Evolutionary conservation across 768 basidiomycete genomes (phyloP).

Genomic region (Mycena leptocephala): DNA sequence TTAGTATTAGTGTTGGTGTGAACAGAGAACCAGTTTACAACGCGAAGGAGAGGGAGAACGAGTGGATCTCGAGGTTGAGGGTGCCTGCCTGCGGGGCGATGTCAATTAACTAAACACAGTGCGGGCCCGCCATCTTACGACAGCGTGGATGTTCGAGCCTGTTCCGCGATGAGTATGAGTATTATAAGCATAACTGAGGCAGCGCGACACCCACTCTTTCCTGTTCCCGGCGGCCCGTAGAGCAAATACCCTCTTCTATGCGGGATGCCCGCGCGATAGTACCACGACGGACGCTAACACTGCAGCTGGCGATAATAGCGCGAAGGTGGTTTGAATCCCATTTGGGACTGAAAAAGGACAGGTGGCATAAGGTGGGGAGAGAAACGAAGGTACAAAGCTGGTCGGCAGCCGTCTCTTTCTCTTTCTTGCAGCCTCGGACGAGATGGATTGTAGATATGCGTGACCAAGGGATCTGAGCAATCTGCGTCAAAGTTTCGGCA

Average conservation of each 20-base stretch:
- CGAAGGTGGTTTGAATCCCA: too few relatives aligned
- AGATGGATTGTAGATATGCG: too few relatives aligned
- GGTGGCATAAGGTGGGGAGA: too few relatives aligned
- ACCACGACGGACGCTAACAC: too few relatives aligned
- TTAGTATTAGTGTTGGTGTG: neutral
- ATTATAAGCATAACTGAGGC: neutral
- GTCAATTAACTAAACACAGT: slow-evolving; percentile 48
- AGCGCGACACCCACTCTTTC: slow-evolving; percentile 61
- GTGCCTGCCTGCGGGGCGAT: slow-evolving; percentile 65
- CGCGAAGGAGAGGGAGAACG: slow-evolving; percentile 65
- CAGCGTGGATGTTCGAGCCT: slow-evolving; percentile 19
- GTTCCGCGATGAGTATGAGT: neutral
- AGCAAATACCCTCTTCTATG: too few relatives aligned
- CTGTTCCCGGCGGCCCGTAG: slow-evolving; percentile 76
- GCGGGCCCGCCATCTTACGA: slow-evolving; percentile 45
- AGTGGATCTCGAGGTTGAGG: slow-evolving; percentile 89
- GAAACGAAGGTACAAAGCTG: too few relatives aligned
- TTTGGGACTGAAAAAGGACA: too few relatives aligned
- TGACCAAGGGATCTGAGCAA: too few relatives aligned
- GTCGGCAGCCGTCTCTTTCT: too few relatives aligned
- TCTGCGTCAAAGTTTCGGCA: too few relatives aligned
- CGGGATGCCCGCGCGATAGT: slow-evolving; percentile 70
- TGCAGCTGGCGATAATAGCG: too few relatives aligned
- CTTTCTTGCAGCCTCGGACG: too few relatives aligned
- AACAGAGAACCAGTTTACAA: slow-evolving; percentile 53